A percentile compares a stretch with the other conserved stretches of the same genome.
These are phyloP conservation scores for Alternaria sp. DNA, from an alignment of 2,329 filamentous ascomycete genomes.

Conservation along the genomic window DNA sequence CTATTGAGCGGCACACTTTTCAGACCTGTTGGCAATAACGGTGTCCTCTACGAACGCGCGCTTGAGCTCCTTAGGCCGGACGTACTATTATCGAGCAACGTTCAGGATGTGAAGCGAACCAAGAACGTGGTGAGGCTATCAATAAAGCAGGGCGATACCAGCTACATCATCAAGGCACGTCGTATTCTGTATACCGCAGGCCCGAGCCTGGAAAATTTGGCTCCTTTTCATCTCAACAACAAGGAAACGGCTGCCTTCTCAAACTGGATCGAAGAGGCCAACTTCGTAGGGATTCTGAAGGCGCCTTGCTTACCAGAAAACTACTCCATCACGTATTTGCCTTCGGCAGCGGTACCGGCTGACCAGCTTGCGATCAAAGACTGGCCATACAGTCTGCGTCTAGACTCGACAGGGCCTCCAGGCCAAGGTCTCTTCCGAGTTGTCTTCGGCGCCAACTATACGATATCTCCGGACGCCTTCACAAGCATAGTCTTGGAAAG, in stretches of 20 bases:
- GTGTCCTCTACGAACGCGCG: constrained; percentile 30
- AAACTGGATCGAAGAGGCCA: constrained; percentile 9
- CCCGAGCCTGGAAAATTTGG: constrained; percentile 16
- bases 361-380: constrained; percentile 25
- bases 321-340: constrained; percentile 17
- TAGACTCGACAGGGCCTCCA: constrained; percentile 25
- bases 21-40: constrained; percentile 23
- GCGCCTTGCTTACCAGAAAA: constrained; percentile 31
- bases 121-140: constrained; percentile 2
- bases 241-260: constrained; percentile 20
- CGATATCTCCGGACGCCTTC: constrained; percentile 9
- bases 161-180: constrained; percentile 24
- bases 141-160: constrained; percentile 7
- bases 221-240: constrained; percentile 15
- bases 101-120: constrained; percentile 9
- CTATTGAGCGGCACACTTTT: constrained; percentile 13
- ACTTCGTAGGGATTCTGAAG: constrained; percentile 20
- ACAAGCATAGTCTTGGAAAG: constrained; percentile 4
- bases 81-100: constrained; percentile 15
- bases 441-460: constrained; percentile 20
- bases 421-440: constrained; percentile 22
- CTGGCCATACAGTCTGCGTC: constrained; percentile 20
- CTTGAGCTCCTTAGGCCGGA: constrained; percentile 20
- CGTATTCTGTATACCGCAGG: constrained; percentile 23
- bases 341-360: constrained; percentile 7